phyloP scores from a whole-genome alignment of 129 eudicot species.

The Silybum marianum region DNA sequence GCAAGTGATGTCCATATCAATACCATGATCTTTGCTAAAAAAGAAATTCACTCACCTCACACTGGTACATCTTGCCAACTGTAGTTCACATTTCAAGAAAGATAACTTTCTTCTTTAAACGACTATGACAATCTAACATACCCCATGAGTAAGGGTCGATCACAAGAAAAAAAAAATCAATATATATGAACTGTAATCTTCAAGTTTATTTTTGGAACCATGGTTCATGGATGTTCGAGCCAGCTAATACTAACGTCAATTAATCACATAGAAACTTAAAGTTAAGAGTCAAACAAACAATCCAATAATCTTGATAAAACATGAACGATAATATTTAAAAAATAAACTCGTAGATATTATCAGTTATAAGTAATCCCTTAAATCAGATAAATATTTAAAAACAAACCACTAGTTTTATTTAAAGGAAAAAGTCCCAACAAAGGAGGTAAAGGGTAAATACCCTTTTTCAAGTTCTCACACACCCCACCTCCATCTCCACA shows the following conservation, averaged over 20 bases:
- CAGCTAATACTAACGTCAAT: not conserved
- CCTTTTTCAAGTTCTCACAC: not conserved
- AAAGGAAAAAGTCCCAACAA: not conserved
- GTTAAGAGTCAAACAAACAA: not conserved
- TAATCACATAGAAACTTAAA: not conserved
- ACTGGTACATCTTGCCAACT: not conserved
- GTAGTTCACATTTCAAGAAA: not conserved
- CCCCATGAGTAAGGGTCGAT: not conserved
- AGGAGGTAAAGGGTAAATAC: constrained; percentile 12
- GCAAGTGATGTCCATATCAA: not conserved
- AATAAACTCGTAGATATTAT: not conserved
- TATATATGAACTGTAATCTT: not conserved
- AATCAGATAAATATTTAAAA: too few species aligned
- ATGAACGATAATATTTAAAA: not conserved
- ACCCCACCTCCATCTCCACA: not conserved
- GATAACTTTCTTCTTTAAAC: not conserved
- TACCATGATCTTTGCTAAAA: not conserved
- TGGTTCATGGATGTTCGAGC: not conserved
- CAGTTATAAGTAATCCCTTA: too few species aligned
- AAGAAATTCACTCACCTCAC: not conserved
- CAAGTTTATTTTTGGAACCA: not conserved
- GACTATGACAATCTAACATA: not conserved
- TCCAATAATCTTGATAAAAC: not conserved
- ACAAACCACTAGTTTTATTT: not conserved
- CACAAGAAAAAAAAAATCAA: not conserved